Evolutionary conservation across 2,329 filamentous ascomycete genomes (phyloP).

Genomic region (Penicillium glabrum): DNA sequence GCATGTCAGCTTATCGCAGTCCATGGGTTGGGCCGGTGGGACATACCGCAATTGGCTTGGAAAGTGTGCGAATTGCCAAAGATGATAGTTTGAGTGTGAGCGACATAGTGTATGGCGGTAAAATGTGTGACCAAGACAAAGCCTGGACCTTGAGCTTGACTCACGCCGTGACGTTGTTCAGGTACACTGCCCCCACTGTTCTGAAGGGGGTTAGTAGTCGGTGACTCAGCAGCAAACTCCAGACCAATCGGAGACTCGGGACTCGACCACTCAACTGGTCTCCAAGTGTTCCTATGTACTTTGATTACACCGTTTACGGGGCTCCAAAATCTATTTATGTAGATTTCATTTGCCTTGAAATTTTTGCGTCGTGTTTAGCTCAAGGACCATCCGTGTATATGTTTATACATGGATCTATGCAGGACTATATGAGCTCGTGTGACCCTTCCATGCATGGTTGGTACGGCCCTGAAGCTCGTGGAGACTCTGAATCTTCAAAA

Average conservation of each 20-base stretch:
- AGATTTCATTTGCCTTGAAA: no score
- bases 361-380: no score
- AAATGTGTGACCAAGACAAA: neutral
- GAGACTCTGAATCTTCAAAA: no score
- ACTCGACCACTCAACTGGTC: no score
- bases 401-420: no score
- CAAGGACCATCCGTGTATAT: no score
- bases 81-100: slow-evolving; percentile 67
- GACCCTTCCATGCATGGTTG: no score
- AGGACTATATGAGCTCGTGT: no score
- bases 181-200: neutral
- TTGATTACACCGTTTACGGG: no score
- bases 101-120: slow-evolving; percentile 50
- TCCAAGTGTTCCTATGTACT: no score
- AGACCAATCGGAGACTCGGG: neutral
- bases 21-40: neutral
- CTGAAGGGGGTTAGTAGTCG: slow-evolving; percentile 1
- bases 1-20: slow-evolving; percentile 21
- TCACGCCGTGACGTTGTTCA: slow-evolving; percentile 14
- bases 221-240: slow-evolving; percentile 3
- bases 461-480: no score
- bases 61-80: slow-evolving; percentile 63
- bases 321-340: no score
- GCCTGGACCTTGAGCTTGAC: slow-evolving; percentile 10
- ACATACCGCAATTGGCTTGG: slow-evolving; percentile 66